Percentiles rank a stretch among this genome's conserved stretches.
These are phyloP conservation scores for Torrubiellomyces zombiae DNA, from an alignment of 2,329 filamentous ascomycete genomes.

Conservation along the genomic window DNA sequence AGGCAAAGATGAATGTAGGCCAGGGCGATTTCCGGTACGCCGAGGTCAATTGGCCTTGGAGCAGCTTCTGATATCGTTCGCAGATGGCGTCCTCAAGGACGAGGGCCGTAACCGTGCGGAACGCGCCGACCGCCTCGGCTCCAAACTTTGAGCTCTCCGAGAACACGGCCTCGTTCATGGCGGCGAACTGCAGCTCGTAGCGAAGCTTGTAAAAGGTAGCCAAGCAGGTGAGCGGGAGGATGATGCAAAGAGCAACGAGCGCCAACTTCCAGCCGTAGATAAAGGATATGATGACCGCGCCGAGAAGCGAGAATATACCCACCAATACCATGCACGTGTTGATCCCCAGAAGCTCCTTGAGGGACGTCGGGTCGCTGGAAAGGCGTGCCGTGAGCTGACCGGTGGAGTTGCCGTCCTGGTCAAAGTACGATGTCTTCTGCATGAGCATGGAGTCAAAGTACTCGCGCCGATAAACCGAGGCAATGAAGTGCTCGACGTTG, in stretches of 20 bases:
- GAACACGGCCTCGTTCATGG: slow-evolving; percentile 52
- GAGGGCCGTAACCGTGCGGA: slow-evolving; percentile 54
- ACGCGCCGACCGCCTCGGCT: slow-evolving; percentile 56
- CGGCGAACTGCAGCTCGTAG: slow-evolving; percentile 50
- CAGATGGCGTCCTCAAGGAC: slow-evolving; percentile 53
- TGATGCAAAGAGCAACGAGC: slow-evolving; percentile 47
- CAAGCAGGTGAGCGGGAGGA: slow-evolving; percentile 30
- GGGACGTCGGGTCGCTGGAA: slow-evolving; percentile 37
- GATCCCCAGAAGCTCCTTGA: slow-evolving; percentile 45
- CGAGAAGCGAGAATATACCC: slow-evolving; percentile 47
- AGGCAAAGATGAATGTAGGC: slow-evolving; percentile 48
- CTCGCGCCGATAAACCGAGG: slow-evolving; percentile 38
- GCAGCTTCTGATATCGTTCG: slow-evolving; percentile 40
- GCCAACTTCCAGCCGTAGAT: slow-evolving; percentile 64
- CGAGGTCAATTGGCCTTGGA: slow-evolving; percentile 38
- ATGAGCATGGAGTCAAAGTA: slow-evolving; percentile 44
- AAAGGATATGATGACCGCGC: slow-evolving; percentile 50
- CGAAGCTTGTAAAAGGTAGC: slow-evolving; percentile 34
- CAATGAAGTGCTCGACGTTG: slow-evolving; percentile 28
- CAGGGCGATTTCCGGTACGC: slow-evolving; percentile 46
- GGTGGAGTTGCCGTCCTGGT: slow-evolving; percentile 40
- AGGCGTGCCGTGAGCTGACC: slow-evolving; percentile 42
- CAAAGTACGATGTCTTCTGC: slow-evolving; percentile 44
- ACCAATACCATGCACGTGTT: slow-evolving; percentile 48
- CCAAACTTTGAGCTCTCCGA: slow-evolving; percentile 58